Conservation (phyloP, 2,329 filamentous ascomycete genomes). For the Dactylellina sp. region DNA sequence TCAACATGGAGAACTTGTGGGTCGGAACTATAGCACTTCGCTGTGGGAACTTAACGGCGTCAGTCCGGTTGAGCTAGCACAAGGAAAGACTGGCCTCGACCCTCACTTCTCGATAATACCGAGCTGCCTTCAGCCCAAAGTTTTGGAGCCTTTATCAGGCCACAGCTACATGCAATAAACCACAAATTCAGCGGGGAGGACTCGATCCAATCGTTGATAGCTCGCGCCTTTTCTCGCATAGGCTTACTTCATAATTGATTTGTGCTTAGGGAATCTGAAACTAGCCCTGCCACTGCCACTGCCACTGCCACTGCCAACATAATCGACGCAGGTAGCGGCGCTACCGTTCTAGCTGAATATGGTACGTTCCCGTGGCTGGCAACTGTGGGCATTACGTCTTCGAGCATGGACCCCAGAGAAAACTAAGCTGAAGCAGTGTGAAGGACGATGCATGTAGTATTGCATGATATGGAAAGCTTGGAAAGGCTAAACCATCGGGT, state of each 20-base stretch:
- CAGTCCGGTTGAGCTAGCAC: conserved; percentile 20
- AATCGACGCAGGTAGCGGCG: conserved; percentile 19
- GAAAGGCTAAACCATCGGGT: conserved; percentile 29
- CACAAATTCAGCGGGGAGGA: conserved; percentile 15
- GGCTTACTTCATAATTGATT: conserved; percentile 15
- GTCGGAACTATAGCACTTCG: neutral
- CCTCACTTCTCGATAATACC: conserved; percentile 21
- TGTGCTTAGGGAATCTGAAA: conserved; percentile 40
- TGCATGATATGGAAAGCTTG: conserved; percentile 22
- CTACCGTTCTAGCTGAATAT: conserved; percentile 19
- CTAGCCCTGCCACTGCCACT: conserved; percentile 14
- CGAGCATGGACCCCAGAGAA: neutral
- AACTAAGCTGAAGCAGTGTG: conserved; percentile 6
- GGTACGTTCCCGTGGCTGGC: conserved; percentile 16
- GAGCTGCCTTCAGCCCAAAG: conserved; percentile 10
- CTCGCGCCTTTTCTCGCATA: conserved; percentile 12
- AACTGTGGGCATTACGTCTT: conserved; percentile 45
- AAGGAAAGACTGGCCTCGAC: conserved; percentile 2
- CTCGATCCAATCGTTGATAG: conserved; percentile 26
- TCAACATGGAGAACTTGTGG: conserved; percentile 15
- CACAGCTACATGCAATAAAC: conserved; percentile 18
- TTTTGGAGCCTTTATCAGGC: conserved; percentile 22
- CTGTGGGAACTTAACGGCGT: conserved; percentile 18
- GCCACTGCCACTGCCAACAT: neutral
- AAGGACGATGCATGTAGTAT: conserved; percentile 28